These are phyloP conservation scores for Thielaviopsis euricoi DNA, from an alignment of 2,329 filamentous ascomycete species.

Conservation along the genomic window DNA sequence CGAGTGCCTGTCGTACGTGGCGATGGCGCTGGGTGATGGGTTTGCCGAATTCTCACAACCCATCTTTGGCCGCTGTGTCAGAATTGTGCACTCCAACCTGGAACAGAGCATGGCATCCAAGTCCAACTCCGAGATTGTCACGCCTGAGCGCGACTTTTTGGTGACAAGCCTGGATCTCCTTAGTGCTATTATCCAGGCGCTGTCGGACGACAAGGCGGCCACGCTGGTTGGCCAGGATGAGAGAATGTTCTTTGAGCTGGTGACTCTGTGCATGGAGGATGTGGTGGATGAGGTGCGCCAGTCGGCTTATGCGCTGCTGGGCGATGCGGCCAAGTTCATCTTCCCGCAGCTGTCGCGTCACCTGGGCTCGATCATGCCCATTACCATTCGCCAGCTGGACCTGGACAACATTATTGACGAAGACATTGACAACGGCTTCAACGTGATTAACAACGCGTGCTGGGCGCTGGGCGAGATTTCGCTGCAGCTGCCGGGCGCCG, in stretches of 20 bases:
- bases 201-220: slow-evolving; percentile 56
- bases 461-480: slow-evolving; percentile 93
- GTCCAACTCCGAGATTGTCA: slow-evolving; percentile 51
- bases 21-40: slow-evolving; percentile 62
- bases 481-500: slow-evolving; percentile 51
- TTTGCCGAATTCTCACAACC: slow-evolving; percentile 76
- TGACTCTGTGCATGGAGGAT: slow-evolving; percentile 87
- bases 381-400: slow-evolving; percentile 77
- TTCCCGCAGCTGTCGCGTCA: slow-evolving; percentile 65
- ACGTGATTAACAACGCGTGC: slow-evolving; percentile 94
- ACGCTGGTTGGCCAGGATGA: slow-evolving; percentile 60
- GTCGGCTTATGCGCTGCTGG: slow-evolving; percentile 85
- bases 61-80: slow-evolving; percentile 76
- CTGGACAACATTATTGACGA: slow-evolving; percentile 61
- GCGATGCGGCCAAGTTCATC: slow-evolving; percentile 86
- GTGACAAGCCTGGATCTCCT: slow-evolving; percentile 88
- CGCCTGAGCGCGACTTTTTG: slow-evolving; percentile 90
- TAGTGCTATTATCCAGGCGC: slow-evolving; percentile 81
- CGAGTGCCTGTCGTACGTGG: slow-evolving; percentile 92
- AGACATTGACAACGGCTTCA: slow-evolving; percentile 69
- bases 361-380: slow-evolving; percentile 57
- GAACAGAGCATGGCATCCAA: slow-evolving; percentile 60
- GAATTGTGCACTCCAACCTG: slow-evolving; percentile 81
- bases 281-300: slow-evolving; percentile 82
- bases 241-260: slow-evolving; percentile 75